Evolutionary conservation across 768 basidiomycete genomes (phyloP), one percentile per base, ranked within the genome.

Genomic region (Polyporus arcularius): DNA sequence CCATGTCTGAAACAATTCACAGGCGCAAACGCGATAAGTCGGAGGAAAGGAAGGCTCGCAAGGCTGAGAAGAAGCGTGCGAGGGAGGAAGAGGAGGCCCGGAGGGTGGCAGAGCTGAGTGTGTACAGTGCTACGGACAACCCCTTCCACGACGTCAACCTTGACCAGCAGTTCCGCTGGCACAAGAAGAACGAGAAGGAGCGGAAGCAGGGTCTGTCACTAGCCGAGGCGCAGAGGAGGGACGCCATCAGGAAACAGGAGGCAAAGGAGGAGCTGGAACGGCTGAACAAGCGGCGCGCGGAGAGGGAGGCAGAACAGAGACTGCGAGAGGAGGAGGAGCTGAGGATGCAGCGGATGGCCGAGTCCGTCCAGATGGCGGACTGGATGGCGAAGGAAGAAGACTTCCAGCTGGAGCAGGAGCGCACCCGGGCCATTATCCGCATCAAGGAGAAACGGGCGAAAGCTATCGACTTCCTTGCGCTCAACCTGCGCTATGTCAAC

Each of bases 91-190:
- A 96, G 67, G 94, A 97, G 69, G 89, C 92, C 26, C 88, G 96
- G 30, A 88, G 90, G 67, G 89, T 97, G 15, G 94, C 94, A 10
- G 96, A 98, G 74, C 83, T 98, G 45, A 96, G 94, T 65, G 90
- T 97, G 65, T 98, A 98, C 79, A 95, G 94, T 66, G 92, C 95
- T 49, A 87, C 88, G 12, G 96, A 98, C 80, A 99, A 98, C 70
- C 97, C 97, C 0, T 99, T 98, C 79, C 94, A 97, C 75, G 97
- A 98, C 68, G 88, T 93, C 63, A 98, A 98, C 73, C 88, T 98
- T 35, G 90, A 88, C 21, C 93, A 98, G 71, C 94, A 96, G 72
- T 99, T 99, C 75, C 87, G 91, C 59, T 99, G 97, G 97, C 92
- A 95, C 77, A 99, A 99, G 82, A 99, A 99, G 79, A 85, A 87